A percentile compares a stretch with the other conserved stretches of the same genome.
Evolutionary conservation across 2,329 filamentous ascomycete genomes (phyloP).

Genomic region (Paecilomyces niveus): DNA sequence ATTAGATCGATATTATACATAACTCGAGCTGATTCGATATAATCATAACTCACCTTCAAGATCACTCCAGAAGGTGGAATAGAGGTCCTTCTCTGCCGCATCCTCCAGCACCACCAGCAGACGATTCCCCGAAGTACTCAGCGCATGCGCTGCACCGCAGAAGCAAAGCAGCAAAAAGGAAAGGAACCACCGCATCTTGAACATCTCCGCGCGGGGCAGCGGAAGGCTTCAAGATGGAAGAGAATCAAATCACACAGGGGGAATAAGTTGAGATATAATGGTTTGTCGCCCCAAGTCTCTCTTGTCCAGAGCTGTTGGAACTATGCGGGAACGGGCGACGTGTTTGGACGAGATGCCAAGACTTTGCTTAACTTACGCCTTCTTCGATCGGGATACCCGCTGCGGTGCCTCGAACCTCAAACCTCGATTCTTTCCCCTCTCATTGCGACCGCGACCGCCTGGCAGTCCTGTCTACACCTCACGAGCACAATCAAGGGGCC

Average conservation of each 20-base stretch:
- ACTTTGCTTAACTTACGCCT: constrained; percentile 9
- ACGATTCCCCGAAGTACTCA: constrained; percentile 71
- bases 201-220: constrained; percentile 28
- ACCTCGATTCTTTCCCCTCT: constrained; percentile 11
- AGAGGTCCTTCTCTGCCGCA: constrained; percentile 68
- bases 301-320: constrained; percentile 5
- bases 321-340: constrained; percentile 32
- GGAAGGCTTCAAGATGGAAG: constrained; percentile 9
- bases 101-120: constrained; percentile 84
- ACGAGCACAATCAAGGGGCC: neutral
- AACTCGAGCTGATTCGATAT: neutral
- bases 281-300: neutral
- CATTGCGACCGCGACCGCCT: neutral
- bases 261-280: constrained; percentile 11
- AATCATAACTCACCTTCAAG: constrained; percentile 33
- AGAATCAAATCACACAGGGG: constrained; percentile 10
- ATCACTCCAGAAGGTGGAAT: constrained; percentile 64
- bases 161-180: constrained; percentile 63
- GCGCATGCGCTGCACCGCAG: constrained; percentile 49
- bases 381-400: constrained; percentile 4
- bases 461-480: neutral
- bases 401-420: constrained; percentile 22
- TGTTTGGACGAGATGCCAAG: constrained; percentile 38
- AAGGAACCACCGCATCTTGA: constrained; percentile 67
- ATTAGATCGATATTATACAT: neutral